Evolutionary conservation across 2,329 filamentous ascomycete species (phyloP).

Genomic region (Aspergillus fumigatiaffinis): DNA sequence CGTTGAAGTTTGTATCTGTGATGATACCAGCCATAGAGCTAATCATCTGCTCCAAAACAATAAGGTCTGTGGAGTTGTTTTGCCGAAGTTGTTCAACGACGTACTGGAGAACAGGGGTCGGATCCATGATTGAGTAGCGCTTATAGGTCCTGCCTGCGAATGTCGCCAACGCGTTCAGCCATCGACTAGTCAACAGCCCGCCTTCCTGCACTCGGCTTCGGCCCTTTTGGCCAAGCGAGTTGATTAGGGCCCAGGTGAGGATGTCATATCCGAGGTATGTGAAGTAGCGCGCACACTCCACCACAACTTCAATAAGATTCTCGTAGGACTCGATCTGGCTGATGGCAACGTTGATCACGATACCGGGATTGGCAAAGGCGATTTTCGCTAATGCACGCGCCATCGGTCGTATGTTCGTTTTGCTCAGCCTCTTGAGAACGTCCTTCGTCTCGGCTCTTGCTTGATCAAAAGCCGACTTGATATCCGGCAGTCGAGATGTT

Average conservation of each 20-base stretch:
- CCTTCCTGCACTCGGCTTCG: constrained; percentile 59
- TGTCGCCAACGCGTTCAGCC: constrained; percentile 84
- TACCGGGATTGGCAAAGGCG: constrained; percentile 83
- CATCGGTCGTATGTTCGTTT: constrained; percentile 81
- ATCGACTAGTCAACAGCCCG: constrained; percentile 77
- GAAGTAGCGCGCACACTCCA: constrained; percentile 92
- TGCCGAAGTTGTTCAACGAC: constrained; percentile 77
- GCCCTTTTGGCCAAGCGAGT: constrained; percentile 57
- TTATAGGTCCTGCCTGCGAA: constrained; percentile 90
- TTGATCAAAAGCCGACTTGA: constrained; percentile 72
- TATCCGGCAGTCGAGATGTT: constrained; percentile 70
- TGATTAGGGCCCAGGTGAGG: constrained; percentile 87
- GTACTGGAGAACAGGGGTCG: constrained; percentile 82
- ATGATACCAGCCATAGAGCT: constrained; percentile 92
- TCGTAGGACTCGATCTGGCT: constrained; percentile 90
- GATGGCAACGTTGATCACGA: constrained; percentile 86
- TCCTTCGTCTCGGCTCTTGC: constrained; percentile 76
- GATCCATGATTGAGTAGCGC: constrained; percentile 77
- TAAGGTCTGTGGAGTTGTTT: constrained; percentile 84
- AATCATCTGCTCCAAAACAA: constrained; percentile 86
- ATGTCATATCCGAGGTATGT: constrained; percentile 91
- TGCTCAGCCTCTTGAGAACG: constrained; percentile 82
- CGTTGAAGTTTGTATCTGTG: constrained; percentile 80
- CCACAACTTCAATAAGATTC: constrained; percentile 90
- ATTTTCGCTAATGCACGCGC: constrained; percentile 85